Evolutionary conservation across 2,329 filamentous ascomycete species (phyloP).

Genomic region (Colletotrichum cuscutae): DNA sequence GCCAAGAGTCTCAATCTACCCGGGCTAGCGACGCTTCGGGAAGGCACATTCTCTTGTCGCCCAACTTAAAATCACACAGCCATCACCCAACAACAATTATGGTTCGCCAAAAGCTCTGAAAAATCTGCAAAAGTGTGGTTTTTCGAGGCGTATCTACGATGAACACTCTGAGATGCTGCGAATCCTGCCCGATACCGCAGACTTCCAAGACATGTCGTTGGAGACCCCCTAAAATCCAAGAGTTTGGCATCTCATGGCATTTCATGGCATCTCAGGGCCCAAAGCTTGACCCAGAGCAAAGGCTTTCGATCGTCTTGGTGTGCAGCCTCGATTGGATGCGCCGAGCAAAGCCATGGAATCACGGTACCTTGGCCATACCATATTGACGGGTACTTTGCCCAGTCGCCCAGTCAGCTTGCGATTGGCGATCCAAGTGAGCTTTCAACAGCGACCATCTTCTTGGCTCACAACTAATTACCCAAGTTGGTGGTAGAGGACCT

Average conservation of each 20-base stretch:
- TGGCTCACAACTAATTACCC: background rate
- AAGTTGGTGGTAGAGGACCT: background rate
- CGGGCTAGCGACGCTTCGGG: slow-evolving; percentile 5
- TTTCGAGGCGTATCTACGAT: background rate
- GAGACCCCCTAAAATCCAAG: background rate
- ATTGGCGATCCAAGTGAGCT: slow-evolving; percentile 29
- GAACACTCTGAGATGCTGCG: background rate
- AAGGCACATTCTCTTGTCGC: background rate
- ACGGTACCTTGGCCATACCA: slow-evolving; percentile 25
- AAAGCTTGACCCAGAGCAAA: slow-evolving; percentile 31
- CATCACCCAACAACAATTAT: background rate
- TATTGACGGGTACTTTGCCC: slow-evolving; percentile 4
- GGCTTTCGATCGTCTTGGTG: slow-evolving; percentile 9
- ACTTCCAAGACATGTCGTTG: slow-evolving; percentile 25
- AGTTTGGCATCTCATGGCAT: slow-evolving; percentile 14
- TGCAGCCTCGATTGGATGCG: slow-evolving; percentile 10
- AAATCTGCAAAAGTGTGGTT: background rate
- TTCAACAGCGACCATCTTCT: background rate
- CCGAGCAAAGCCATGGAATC: slow-evolving; percentile 23
- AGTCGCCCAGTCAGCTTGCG: slow-evolving; percentile 6
- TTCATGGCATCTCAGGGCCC: slow-evolving; percentile 3
- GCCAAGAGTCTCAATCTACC: slow-evolving; percentile 23
- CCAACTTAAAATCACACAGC: slow-evolving; percentile 1
- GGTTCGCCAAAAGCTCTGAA: background rate
- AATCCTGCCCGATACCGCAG: background rate